Base-by-base conservation (phyloP, 2,329 filamentous ascomycete genomes). In the Colletotrichum viniferum region DNA sequence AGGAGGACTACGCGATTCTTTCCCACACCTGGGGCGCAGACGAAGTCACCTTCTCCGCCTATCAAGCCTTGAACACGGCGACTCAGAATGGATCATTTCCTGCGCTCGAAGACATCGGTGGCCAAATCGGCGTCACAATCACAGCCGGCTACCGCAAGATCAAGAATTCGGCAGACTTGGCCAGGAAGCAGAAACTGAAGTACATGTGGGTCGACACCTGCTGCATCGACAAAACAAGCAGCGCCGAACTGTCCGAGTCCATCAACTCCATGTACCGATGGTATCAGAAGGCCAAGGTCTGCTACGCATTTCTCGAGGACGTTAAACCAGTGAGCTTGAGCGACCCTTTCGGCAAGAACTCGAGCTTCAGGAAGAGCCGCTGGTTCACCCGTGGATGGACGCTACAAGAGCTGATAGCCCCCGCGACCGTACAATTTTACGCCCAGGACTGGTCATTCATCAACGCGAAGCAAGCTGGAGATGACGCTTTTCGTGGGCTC, bases 301-400 rank as follows among this genome's bases (percentile, higher is more conserved):
- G 79, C 65, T 80, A 77, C n/a, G 78, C 73, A 1, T 79, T 76
- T 34, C 76, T 80, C 9, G 70, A 76, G 0, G 71, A 73, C 18
- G 71, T 69, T 1, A 89, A 87, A 67, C 80, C 83, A 43, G 83
- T 81, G 77, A 85, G 79, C 8, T 84, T 86, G 1, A 89, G 89
- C 69, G 92, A 95, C 79, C 94, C 94, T 2, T 96, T 96, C 82
- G 93, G 93, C 1, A 94, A 87, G 32, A 83, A 43, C 3, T 73
- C 64, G 2, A 55, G 36, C 12, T 73, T 73, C n/a, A 56, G n/a
- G 3, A 32, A 21, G 4, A 73, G 71, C 14, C 71, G 71, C 2
- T 73, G 71, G 71, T 73, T 73, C 4, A 69, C 71, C 1, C 14
- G 71, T 10, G 71, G 71, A 2, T 73, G 71, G 71, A 73, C 71